phyloP scores from a whole-genome alignment of 768 basidiomycete species.

The Tylopilus sp. region DNA sequence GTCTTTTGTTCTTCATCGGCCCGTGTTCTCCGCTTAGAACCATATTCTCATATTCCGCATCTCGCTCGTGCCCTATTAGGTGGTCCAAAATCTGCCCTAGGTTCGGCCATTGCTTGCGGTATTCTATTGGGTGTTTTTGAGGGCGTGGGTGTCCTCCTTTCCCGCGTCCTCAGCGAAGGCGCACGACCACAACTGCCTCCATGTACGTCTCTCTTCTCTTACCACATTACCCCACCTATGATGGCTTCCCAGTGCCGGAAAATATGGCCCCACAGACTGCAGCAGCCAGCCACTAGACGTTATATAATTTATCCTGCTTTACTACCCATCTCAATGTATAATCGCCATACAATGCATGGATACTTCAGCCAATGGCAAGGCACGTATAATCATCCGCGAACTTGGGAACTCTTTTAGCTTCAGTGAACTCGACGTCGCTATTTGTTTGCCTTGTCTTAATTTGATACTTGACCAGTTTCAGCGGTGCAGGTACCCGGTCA shows the following conservation, averaged over 20 bases:
- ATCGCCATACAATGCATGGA: constrained; percentile 34
- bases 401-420: background rate
- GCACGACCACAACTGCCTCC: constrained; percentile 78
- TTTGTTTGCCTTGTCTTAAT: background rate
- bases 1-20: constrained; percentile 29
- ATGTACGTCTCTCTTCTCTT: constrained; percentile 44
- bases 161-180: constrained; percentile 82
- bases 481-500: background rate
- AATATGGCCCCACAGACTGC: constrained; percentile 50
- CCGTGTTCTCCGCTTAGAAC: background rate
- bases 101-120: constrained; percentile 94
- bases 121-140: constrained; percentile 93
- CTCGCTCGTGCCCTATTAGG: constrained; percentile 44
- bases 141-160: constrained; percentile 91
- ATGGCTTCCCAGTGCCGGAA: constrained; percentile 43
- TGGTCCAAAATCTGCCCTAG: constrained; percentile 87
- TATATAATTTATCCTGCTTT: constrained; percentile 29
- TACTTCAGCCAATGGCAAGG: constrained; percentile 26
- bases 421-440: background rate
- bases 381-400: constrained; percentile 9
- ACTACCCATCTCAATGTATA: constrained; percentile 37
- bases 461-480: constrained; percentile 11
- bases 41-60: background rate
- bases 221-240: constrained; percentile 5
- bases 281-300: constrained; percentile 49